Base-by-base conservation (phyloP, 1,284 basidiomycete genomes). In the Moesziomyces globuligerus region DNA sequence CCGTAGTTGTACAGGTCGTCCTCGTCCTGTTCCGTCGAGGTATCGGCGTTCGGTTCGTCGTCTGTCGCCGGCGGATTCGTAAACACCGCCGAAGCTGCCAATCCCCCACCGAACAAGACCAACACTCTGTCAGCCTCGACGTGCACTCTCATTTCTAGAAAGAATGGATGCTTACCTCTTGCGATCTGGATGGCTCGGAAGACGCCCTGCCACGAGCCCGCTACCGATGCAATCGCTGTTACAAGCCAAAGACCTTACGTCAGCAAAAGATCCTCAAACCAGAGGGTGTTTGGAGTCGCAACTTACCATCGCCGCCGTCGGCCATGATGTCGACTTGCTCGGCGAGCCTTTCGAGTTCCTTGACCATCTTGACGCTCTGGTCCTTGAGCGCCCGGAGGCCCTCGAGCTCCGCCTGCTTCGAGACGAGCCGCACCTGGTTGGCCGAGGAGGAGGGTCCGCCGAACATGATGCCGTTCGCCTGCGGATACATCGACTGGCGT, bases 131-230 rank as follows among this genome's bases (percentile, higher is more conserved):
- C n/a, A n/a, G n/a, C n/a, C n/a, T n/a, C n/a, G n/a, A n/a, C n/a
- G n/a, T n/a, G n/a, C n/a, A n/a, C n/a, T n/a, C n/a, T n/a, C n/a
- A n/a, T n/a, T n/a, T n/a, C n/a, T n/a, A n/a, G n/a, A n/a, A n/a
- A n/a, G n/a, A n/a, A n/a, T n/a, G n/a, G n/a, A n/a, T 18, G 28
- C 64, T 60, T 65, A 78, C 72, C 68, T 53, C 73, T 61, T 32
- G 79, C 79, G 17, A 81, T 73, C 48, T 78, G 78, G 28, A 81
- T 81, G 10, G 79, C 78, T 11, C 79, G 58, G 52, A 81, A 81
- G 8, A 81, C 79, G 51, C 79, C 79, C 28, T 78, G 72, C 79
- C 79, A 81, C 15, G 72, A 73, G 2, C 64, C 48, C 74, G 80
- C 74, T 5, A 81, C 79, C 13, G 67, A 64, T 2, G 79, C 78